Evolutionary conservation across 306 rosid genomes (phyloP).

Genomic region (Myrica gale): DNA sequence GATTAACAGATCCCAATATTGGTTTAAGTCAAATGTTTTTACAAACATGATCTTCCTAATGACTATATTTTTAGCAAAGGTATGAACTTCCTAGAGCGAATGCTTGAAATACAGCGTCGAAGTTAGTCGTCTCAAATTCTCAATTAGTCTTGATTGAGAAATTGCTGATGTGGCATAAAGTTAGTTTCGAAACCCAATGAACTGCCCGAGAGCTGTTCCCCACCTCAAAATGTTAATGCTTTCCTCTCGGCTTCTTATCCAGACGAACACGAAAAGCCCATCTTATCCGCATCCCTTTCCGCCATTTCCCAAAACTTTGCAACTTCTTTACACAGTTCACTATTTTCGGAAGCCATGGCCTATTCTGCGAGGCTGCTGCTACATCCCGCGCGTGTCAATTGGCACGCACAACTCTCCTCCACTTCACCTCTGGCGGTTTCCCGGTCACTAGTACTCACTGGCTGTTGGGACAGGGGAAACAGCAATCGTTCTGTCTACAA

Average conservation of each 20-base stretch:
- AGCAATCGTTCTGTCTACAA: slow-evolving; percentile 18
- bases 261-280: background rate
- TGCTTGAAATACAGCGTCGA: background rate
- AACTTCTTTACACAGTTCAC: background rate
- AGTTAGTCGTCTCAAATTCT: background rate
- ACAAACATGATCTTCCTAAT: too few species aligned
- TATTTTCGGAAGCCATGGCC: slow-evolving; percentile 44
- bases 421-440: slow-evolving; percentile 4
- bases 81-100: background rate
- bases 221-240: too few species aligned
- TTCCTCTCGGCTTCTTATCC: background rate
- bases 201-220: background rate
- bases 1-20: too few species aligned
- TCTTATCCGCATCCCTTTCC: too few species aligned
- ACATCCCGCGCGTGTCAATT: slow-evolving; percentile 20
- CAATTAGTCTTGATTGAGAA: too few species aligned
- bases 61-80: too few species aligned
- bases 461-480: background rate
- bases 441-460: slow-evolving; percentile 17
- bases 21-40: too few species aligned
- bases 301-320: too few species aligned
- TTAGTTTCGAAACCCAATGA: background rate
- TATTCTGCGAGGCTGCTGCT: slow-evolving; percentile 31
- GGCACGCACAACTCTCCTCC: slow-evolving; percentile 29
- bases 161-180: background rate